Conservation (phyloP, 2,329 filamentous ascomycete genomes). For the Fusarium lyarnte region DNA sequence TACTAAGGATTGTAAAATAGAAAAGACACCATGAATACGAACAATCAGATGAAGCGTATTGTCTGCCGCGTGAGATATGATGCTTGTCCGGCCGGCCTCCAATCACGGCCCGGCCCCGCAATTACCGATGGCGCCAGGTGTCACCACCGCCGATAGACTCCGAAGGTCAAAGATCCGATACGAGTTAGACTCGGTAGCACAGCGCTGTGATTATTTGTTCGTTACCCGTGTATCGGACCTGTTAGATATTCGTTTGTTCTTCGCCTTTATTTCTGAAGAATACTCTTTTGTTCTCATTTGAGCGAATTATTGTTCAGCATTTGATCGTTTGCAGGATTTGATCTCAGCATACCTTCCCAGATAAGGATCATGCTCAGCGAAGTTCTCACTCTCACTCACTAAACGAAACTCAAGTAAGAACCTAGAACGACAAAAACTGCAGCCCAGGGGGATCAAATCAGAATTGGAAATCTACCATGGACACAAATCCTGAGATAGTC, state of each 20-base stretch:
- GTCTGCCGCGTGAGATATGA: background rate
- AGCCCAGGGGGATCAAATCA: background rate
- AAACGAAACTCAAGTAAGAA: background rate
- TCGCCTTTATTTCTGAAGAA: background rate
- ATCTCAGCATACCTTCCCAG: background rate
- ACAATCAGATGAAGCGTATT: background rate
- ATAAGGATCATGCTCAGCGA: background rate
- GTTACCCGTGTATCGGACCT: background rate
- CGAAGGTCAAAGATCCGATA: background rate
- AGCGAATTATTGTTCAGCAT: conserved; percentile 32
- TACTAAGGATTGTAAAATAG: background rate
- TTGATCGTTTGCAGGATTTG: background rate
- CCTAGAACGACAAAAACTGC: background rate
- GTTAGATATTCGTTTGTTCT: background rate
- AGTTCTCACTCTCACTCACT: background rate
- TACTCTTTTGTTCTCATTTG: background rate
- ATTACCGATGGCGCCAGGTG: conserved; percentile 11
- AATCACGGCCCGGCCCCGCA: conserved; percentile 11
- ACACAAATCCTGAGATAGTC: conserved; percentile 47
- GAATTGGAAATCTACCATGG: conserved; percentile 18
- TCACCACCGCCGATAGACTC: conserved; percentile 9
- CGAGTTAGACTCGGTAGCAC: background rate
- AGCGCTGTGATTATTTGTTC: background rate
- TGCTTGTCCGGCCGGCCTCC: conserved; percentile 2
- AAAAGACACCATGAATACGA: background rate